phyloP scores from a whole-genome alignment of 768 basidiomycete species.

The Gyrodon lividus region DNA sequence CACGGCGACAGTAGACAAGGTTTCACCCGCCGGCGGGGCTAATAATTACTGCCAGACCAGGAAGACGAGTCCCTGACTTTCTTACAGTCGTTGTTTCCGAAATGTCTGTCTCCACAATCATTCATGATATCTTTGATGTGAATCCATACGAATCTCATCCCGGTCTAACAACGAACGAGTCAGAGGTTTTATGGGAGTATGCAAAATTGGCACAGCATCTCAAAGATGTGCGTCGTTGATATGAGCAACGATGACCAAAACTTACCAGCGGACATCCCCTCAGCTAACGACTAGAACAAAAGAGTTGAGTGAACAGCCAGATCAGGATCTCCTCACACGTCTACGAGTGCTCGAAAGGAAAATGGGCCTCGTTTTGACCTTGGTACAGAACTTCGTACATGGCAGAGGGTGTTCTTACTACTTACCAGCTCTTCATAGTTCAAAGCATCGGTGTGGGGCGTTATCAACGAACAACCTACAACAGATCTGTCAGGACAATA shows the following conservation, averaged over 20 bases:
- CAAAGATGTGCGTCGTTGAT: constrained; percentile 56
- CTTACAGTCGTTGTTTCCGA: too few relatives aligned
- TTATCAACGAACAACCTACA: constrained; percentile 75
- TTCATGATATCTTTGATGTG: constrained; percentile 44
- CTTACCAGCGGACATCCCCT: neutral
- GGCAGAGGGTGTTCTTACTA: neutral
- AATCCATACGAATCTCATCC: constrained; percentile 80
- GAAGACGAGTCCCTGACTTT: too few relatives aligned
- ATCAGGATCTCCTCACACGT: constrained; percentile 71
- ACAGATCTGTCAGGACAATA: constrained; percentile 16
- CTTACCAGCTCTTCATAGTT: constrained; percentile 50
- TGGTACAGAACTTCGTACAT: constrained; percentile 46
- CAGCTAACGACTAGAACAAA: constrained; percentile 72
- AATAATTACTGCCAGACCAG: too few relatives aligned
- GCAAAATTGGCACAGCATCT: constrained; percentile 82
- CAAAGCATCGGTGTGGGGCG: constrained; percentile 95
- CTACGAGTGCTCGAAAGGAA: constrained; percentile 86
- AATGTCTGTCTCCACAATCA: constrained; percentile 21
- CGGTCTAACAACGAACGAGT: constrained; percentile 63
- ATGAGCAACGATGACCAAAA: neutral
- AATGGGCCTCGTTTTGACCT: constrained; percentile 91
- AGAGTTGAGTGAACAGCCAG: constrained; percentile 69
- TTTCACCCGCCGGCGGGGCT: too few relatives aligned
- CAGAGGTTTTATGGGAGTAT: constrained; percentile 90
- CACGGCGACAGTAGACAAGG: too few relatives aligned